phyloP scores from a whole-genome alignment of 2,329 filamentous ascomycete genomes.

The Paecilomyces sp. region DNA sequence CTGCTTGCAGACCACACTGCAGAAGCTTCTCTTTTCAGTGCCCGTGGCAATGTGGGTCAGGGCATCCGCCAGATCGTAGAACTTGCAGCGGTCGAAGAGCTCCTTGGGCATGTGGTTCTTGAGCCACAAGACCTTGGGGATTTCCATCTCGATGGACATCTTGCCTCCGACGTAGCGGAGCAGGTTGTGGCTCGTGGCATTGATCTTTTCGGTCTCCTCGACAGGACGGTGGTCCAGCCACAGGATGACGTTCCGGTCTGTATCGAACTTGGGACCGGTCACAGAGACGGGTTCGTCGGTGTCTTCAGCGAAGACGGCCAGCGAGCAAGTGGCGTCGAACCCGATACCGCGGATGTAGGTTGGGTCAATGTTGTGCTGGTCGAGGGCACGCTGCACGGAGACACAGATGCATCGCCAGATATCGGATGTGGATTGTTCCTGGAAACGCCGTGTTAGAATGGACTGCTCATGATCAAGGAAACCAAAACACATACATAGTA shows the following conservation, averaged over 20 bases:
- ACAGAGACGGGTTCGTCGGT: conserved; percentile 89
- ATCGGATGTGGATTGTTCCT: conserved; percentile 97
- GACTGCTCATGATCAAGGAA: background rate
- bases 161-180: conserved; percentile 93
- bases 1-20: conserved; percentile 95
- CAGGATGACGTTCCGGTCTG: conserved; percentile 89
- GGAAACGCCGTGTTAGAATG: background rate
- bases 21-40: conserved; percentile 85
- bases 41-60: conserved; percentile 92
- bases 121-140: conserved; percentile 95
- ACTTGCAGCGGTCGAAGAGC: conserved; percentile 87
- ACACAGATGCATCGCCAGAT: conserved; percentile 95
- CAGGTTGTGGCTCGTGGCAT: conserved; percentile 83
- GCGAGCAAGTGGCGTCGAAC: conserved; percentile 97
- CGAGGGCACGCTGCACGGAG: conserved; percentile 75
- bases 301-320: conserved; percentile 81
- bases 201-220: conserved; percentile 87
- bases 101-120: conserved; percentile 97
- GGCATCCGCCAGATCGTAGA: conserved; percentile 90
- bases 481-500: conserved; percentile 57
- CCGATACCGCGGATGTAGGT: conserved; percentile 79
- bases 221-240: conserved; percentile 96
- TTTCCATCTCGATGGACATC: conserved; percentile 99
- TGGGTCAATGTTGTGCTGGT: conserved; percentile 71
- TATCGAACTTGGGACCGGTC: conserved; percentile 78